Percentiles rank a stretch among this genome's conserved stretches.
These are phyloP conservation scores for Podospora bellae-mahoneyi DNA, from an alignment of 495 filamentous ascomycete species.

Conservation along the genomic window DNA sequence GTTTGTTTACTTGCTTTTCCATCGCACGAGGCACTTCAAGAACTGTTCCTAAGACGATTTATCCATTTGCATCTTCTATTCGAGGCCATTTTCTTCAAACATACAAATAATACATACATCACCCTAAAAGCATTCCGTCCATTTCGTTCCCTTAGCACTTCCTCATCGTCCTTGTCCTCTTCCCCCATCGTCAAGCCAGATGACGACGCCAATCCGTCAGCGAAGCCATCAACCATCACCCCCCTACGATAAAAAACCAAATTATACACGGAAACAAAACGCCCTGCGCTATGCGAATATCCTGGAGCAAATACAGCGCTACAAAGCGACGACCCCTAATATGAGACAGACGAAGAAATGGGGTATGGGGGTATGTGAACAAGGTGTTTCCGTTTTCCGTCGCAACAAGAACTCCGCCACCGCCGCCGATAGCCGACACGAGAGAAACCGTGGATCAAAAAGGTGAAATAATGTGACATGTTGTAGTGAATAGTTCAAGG, in stretches of 20 bases:
- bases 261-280: constrained; percentile 22
- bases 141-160: background rate
- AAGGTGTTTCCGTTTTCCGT: background rate
- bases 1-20: background rate
- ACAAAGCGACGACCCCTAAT: constrained; percentile 3
- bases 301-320: constrained; percentile 18
- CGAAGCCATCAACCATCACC: background rate
- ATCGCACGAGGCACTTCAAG: background rate
- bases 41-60: background rate
- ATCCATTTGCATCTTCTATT: constrained; percentile 4
- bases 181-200: background rate
- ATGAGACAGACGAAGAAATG: background rate
- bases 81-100: background rate
- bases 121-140: background rate
- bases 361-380: background rate
- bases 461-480: background rate
- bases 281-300: constrained; percentile 33
- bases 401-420: background rate
- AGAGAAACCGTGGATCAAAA: constrained; percentile 2
- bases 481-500: constrained; percentile 35
- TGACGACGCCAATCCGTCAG: background rate
- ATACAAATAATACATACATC: constrained; percentile 15
- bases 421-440: constrained; percentile 5
- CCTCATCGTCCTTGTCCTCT: background rate
- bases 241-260: background rate